phyloP scores from a whole-genome alignment of 176 grass and related monocot genomes.

The Hyparrhenia diplandra region DNA sequence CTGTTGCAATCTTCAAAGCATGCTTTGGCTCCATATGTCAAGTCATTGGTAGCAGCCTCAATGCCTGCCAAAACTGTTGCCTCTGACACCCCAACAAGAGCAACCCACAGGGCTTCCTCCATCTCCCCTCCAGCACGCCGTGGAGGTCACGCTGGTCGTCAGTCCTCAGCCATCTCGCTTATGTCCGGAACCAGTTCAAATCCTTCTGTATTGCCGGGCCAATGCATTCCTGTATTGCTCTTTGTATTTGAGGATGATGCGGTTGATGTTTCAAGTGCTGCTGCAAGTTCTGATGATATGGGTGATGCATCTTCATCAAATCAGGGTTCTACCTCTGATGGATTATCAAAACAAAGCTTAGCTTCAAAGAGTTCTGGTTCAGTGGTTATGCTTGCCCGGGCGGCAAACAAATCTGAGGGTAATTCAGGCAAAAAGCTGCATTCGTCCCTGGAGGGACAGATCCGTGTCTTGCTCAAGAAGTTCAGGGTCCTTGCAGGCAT shows the following conservation, averaged over 20 bases:
- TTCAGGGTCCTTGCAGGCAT: conserved; percentile 46
- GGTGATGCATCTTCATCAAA: conserved; percentile 39
- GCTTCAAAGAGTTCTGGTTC: conserved; percentile 50
- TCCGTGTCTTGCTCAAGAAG: conserved; percentile 82
- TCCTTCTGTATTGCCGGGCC: conserved; percentile 51
- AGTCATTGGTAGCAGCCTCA: conserved; percentile 41
- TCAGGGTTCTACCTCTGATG: conserved; percentile 36
- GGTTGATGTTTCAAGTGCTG: conserved; percentile 43
- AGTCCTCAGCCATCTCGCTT: conserved; percentile 58
- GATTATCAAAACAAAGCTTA: conserved; percentile 37
- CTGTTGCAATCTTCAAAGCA: conserved; percentile 85
- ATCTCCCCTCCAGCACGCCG: conserved; percentile 48
- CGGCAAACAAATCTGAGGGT: conserved; percentile 49
- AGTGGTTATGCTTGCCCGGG: conserved; percentile 52
- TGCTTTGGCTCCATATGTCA: conserved; percentile 64
- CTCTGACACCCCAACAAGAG: conserved; percentile 27
- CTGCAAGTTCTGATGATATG: conserved; percentile 49
- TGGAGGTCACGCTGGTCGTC: conserved; percentile 42
- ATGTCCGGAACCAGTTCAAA: conserved; percentile 62
- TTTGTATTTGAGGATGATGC: conserved; percentile 78
- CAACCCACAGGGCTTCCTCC: conserved; percentile 43
- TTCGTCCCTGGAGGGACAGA: conserved; percentile 74
- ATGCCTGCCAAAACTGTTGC: conserved; percentile 33
- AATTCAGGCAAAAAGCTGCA: conserved; percentile 55
- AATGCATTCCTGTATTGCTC: conserved; percentile 79